These are phyloP conservation scores for Athelia sp. DNA, from an alignment of 1,284 basidiomycete species.

Conservation along the genomic window DNA sequence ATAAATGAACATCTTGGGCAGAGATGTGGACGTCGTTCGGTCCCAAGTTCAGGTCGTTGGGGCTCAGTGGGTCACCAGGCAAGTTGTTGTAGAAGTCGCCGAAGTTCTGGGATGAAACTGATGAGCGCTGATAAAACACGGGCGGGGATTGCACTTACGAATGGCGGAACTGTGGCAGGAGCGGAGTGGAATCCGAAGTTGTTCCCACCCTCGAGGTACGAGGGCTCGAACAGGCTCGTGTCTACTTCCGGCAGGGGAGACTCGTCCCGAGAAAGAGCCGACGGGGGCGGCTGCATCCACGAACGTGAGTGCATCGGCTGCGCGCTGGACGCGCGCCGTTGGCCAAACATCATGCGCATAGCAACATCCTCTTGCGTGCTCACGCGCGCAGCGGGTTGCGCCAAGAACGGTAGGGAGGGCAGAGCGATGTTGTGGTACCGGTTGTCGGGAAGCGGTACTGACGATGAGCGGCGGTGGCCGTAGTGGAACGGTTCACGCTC, in stretches of 20 bases:
- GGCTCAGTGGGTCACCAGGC: slow-evolving; percentile 11
- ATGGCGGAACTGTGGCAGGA: slow-evolving; percentile 13
- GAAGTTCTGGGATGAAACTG: slow-evolving; percentile 12
- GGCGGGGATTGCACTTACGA: slow-evolving; percentile 13
- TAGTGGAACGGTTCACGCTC: slow-evolving; percentile 14
- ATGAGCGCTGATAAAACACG: background rate
- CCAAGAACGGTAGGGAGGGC: slow-evolving; percentile 35
- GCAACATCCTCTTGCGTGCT: slow-evolving; percentile 26
- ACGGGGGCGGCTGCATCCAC: slow-evolving; percentile 19
- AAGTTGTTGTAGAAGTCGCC: slow-evolving; percentile 19
- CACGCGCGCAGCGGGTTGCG: slow-evolving; percentile 25
- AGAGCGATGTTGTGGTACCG: slow-evolving; percentile 30
- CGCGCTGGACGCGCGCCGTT: slow-evolving; percentile 38
- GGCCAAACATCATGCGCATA: slow-evolving; percentile 31
- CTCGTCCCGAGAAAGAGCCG: slow-evolving; percentile 32
- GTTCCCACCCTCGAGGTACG: slow-evolving; percentile 33
- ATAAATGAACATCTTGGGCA: slow-evolving; percentile 18
- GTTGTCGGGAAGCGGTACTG: slow-evolving; percentile 55
- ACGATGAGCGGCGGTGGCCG: slow-evolving; percentile 54
- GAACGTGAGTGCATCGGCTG: slow-evolving; percentile 16
- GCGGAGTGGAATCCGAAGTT: slow-evolving; percentile 17
- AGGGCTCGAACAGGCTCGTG: slow-evolving; percentile 42
- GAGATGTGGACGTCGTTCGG: slow-evolving; percentile 4
- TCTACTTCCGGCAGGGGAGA: slow-evolving; percentile 49
- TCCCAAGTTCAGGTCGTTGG: background rate